Percentiles rank a stretch among this genome's conserved stretches.
phyloP scores from a whole-genome alignment of 495 filamentous ascomycete genomes.

The Annulohypoxylon maeteangense region DNA sequence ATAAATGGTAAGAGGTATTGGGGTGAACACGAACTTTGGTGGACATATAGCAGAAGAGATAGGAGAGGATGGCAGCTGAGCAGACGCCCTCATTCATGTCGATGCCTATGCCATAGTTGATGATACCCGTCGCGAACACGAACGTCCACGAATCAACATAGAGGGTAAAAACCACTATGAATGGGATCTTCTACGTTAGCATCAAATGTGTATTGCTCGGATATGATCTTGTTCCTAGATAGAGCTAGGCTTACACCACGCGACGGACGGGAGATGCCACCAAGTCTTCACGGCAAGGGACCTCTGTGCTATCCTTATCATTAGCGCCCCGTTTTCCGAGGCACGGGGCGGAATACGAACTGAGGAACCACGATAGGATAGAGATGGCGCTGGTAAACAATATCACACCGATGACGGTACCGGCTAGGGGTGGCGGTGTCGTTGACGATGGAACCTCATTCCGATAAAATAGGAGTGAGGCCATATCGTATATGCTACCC shows the following conservation, averaged over 20 bases:
- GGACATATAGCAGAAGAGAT: constrained; percentile 62
- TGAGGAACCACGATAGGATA: constrained; percentile 57
- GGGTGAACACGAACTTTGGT: constrained; percentile 56
- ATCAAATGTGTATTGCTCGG: background rate
- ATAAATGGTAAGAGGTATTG: background rate
- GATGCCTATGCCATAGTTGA: constrained; percentile 61
- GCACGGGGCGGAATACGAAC: constrained; percentile 43
- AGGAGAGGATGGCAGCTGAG: constrained; percentile 61
- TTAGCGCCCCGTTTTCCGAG: background rate
- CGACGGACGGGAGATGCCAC: constrained; percentile 57
- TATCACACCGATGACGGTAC: constrained; percentile 54
- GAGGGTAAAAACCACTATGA: constrained; percentile 62
- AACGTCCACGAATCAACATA: constrained; percentile 63
- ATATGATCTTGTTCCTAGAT: background rate
- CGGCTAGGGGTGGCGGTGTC: constrained; percentile 47
- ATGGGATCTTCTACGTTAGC: background rate
- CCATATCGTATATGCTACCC: constrained; percentile 19
- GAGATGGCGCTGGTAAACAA: constrained; percentile 55
- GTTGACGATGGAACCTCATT: constrained; percentile 3
- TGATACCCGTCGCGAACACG: constrained; percentile 60
- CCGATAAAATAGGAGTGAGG: constrained; percentile 21
- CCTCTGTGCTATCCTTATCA: constrained; percentile 48
- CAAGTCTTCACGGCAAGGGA: constrained; percentile 53
- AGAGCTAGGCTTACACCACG: constrained; percentile 54
- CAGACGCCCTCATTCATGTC: constrained; percentile 55